These are phyloP conservation scores for Filobasidium uniguttulatum DNA, from an alignment of 1,284 basidiomycete genomes.

Conservation along the genomic window DNA sequence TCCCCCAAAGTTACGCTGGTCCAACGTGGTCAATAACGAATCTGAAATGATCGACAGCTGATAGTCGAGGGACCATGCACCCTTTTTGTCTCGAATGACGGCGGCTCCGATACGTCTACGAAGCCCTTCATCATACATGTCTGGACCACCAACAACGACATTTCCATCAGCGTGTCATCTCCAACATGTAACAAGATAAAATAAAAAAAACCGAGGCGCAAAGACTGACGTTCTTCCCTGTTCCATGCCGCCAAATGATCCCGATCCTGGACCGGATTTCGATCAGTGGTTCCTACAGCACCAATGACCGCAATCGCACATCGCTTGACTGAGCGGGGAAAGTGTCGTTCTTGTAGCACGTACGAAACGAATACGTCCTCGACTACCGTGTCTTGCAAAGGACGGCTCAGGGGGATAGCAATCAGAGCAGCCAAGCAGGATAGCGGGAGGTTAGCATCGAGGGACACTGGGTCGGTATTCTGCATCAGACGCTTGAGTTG, in stretches of 20 bases:
- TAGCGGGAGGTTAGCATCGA: slow-evolving; percentile 1
- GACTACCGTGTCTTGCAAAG: slow-evolving; percentile 6
- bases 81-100: slow-evolving; percentile 10
- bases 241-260: neutral
- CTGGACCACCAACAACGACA: slow-evolving; percentile 3
- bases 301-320: slow-evolving; percentile 9
- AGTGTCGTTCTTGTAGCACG: neutral
- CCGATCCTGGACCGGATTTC: slow-evolving; percentile 5
- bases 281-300: slow-evolving; percentile 10
- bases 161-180: neutral
- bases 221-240: neutral
- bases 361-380: slow-evolving; percentile 4
- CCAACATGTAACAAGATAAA: no score
- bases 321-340: slow-evolving; percentile 1
- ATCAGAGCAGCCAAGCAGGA: slow-evolving; percentile 13
- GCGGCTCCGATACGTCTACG: slow-evolving; percentile 9
- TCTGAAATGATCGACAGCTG: slow-evolving; percentile 14
- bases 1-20: neutral
- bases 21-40: neutral
- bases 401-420: slow-evolving; percentile 4
- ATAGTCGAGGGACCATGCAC: slow-evolving; percentile 10
- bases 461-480: neutral
- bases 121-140: slow-evolving; percentile 6
- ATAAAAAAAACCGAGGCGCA: no score
- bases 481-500: slow-evolving; percentile 2